phyloP scores from a whole-genome alignment of 1,284 basidiomycete genomes.

The Gymnopus androsaceus region DNA sequence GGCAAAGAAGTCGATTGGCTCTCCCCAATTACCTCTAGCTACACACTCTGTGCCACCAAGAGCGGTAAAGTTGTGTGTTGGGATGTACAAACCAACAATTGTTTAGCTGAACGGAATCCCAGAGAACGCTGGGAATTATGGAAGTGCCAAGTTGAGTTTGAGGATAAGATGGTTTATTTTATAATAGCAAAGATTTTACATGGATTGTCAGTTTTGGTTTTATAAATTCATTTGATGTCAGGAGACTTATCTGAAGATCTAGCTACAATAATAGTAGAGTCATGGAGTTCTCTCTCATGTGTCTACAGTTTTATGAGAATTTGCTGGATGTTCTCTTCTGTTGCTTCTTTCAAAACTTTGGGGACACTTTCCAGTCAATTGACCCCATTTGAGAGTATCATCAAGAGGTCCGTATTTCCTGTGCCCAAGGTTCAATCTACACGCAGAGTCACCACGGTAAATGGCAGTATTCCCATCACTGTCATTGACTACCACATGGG shows the following conservation, averaged over 20 bases:
- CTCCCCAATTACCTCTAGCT: slow-evolving; percentile 71
- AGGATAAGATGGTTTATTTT: slow-evolving; percentile 68
- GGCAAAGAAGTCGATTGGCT: slow-evolving; percentile 72
- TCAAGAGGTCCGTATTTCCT: slow-evolving; percentile 17
- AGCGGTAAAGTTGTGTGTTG: slow-evolving; percentile 75
- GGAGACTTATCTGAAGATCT: not conserved
- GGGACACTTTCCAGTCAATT: slow-evolving; percentile 33
- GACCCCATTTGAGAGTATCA: slow-evolving; percentile 15
- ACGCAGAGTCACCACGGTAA: not conserved
- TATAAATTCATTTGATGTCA: slow-evolving; percentile 1
- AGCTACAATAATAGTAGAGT: slow-evolving; percentile 49
- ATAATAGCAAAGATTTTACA: slow-evolving; percentile 67
- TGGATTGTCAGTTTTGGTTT: not conserved
- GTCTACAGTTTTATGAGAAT: slow-evolving; percentile 49
- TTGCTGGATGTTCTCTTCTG: slow-evolving; percentile 48
- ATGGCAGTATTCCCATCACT: not conserved
- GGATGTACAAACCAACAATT: slow-evolving; percentile 62
- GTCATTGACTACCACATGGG: slow-evolving; percentile 3
- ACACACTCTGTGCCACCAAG: slow-evolving; percentile 72
- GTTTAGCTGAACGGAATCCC: slow-evolving; percentile 68
- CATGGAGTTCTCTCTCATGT: slow-evolving; percentile 62
- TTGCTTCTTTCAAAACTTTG: slow-evolving; percentile 61
- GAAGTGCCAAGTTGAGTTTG: slow-evolving; percentile 77
- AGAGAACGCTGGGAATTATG: slow-evolving; percentile 68
- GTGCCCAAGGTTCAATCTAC: not conserved